These are phyloP conservation scores for Tetrapisispora phaffii DNA, from an alignment of 805 yeast genomes.

Conservation along the genomic window DNA sequence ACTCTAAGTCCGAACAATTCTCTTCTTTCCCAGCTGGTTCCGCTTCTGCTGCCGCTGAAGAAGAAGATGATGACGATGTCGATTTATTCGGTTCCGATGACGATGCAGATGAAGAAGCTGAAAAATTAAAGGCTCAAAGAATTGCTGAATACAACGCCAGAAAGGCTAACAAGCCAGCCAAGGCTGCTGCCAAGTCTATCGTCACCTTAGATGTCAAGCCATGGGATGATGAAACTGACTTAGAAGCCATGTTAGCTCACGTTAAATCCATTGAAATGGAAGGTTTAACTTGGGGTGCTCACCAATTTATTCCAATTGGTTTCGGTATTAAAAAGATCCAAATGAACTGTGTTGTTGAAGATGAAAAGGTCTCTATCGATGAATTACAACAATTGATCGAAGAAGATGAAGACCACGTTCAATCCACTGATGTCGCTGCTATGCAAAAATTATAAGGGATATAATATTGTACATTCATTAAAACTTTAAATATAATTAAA, in stretches of 20 bases:
- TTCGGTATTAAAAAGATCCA: constrained; percentile 99
- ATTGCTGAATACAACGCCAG: constrained; percentile 94
- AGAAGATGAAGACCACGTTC: constrained; percentile 98
- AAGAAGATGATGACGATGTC: constrained; percentile 76
- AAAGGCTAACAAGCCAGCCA: constrained; percentile 95
- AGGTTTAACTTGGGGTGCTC: constrained; percentile 98
- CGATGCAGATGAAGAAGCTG: constrained; percentile 95
- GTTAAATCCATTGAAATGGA: constrained; percentile 81
- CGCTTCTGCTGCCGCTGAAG: constrained; percentile 45
- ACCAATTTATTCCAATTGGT: constrained; percentile 93
- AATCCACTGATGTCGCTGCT: constrained; percentile 97
- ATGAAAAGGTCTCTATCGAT: constrained; percentile 86
- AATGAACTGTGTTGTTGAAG: constrained; percentile 97
- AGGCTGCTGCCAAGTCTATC: constrained; percentile 96
- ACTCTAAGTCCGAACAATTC: constrained; percentile 83
- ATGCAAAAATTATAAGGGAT: constrained; percentile 82
- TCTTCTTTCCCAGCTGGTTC: constrained; percentile 68
- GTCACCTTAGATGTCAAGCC: constrained; percentile 98
- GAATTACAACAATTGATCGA: constrained; percentile 67
- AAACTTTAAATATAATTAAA: not conserved
- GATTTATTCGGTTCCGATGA: constrained; percentile 91
- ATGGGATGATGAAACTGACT: constrained; percentile 99
- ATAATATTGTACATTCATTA: constrained; percentile 2
- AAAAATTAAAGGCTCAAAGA: constrained; percentile 94
- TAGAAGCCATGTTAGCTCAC: constrained; percentile 76